These are phyloP conservation scores for Cytospora chrysosperma DNA, from an alignment of 2,329 filamentous ascomycete species.

Conservation along the genomic window DNA sequence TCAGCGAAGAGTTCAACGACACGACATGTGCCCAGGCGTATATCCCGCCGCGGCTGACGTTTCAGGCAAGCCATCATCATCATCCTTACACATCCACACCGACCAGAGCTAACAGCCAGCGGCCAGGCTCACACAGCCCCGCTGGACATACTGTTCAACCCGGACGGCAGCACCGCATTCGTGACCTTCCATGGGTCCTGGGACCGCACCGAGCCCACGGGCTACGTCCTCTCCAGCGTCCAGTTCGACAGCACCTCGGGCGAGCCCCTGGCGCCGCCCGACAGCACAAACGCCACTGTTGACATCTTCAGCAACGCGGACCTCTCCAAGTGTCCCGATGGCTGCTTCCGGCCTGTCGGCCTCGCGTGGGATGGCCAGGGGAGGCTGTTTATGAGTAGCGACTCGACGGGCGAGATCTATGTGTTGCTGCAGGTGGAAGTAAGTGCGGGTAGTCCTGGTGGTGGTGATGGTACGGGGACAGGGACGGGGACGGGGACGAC, in stretches of 20 bases:
- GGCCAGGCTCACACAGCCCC: conserved; percentile 64
- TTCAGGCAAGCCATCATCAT: conserved; percentile 32
- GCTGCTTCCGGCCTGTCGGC: conserved; percentile 64
- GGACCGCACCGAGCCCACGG: conserved; percentile 35
- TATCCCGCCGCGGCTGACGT: conserved; percentile 55
- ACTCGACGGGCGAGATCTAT: conserved; percentile 65
- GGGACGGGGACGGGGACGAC: conserved; percentile 6
- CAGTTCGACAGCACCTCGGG: conserved; percentile 41
- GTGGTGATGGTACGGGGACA: neutral
- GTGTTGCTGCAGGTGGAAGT: conserved; percentile 41
- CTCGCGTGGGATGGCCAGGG: conserved; percentile 51
- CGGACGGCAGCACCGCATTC: conserved; percentile 58
- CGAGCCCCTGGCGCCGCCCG: conserved; percentile 38
- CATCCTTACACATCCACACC: neutral
- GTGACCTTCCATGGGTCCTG: conserved; percentile 73
- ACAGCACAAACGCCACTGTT: conserved; percentile 47
- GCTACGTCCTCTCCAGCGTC: conserved; percentile 44
- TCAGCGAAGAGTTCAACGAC: conserved; percentile 40
- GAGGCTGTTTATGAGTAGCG: conserved; percentile 61
- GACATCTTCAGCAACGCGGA: conserved; percentile 58
- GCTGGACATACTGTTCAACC: conserved; percentile 67
- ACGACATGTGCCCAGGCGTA: conserved; percentile 43
- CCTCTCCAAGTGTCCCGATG: conserved; percentile 49
- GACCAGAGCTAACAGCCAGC: neutral
- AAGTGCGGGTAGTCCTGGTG: neutral